A percentile compares a stretch with the other conserved stretches of the same genome.
Conservation (phyloP, 768 basidiomycete genomes). For the Gloeostereum incarnatum region DNA sequence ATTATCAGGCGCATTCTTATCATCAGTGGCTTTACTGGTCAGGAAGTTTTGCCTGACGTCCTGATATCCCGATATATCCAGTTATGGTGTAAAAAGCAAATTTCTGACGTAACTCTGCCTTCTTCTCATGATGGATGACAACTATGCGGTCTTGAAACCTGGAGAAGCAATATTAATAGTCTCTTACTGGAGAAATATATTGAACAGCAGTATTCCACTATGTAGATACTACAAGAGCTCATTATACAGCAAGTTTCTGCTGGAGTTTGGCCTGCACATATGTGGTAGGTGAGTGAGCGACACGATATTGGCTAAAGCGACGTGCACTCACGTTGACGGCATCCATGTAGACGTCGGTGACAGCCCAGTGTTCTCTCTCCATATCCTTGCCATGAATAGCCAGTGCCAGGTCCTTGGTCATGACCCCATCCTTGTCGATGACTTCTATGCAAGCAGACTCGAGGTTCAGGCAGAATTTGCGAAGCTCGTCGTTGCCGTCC, state of each 20-base stretch:
- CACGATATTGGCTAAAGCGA: neutral
- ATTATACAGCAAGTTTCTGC: slow-evolving; percentile 32
- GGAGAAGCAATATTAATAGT: too few species aligned
- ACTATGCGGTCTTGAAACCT: too few species aligned
- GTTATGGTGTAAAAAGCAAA: too few species aligned
- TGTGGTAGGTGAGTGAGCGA: neutral
- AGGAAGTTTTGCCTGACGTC: too few species aligned
- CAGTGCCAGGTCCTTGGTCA: slow-evolving; percentile 97
- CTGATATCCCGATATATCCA: too few species aligned
- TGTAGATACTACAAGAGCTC: too few species aligned
- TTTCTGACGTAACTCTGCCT: too few species aligned
- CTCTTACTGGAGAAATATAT: too few species aligned
- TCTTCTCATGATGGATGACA: too few species aligned
- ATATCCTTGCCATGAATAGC: slow-evolving; percentile 41
- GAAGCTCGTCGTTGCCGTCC: slow-evolving; percentile 71
- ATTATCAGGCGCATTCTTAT: too few species aligned
- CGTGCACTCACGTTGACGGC: slow-evolving; percentile 73
- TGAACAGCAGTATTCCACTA: too few species aligned
- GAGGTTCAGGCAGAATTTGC: slow-evolving; percentile 65
- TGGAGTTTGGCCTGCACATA: slow-evolving; percentile 29
- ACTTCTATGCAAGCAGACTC: slow-evolving; percentile 87
- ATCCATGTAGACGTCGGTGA: slow-evolving; percentile 91
- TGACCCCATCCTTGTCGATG: slow-evolving; percentile 82
- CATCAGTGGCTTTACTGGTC: too few species aligned
- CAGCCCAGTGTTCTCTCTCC: slow-evolving; percentile 54